Base-by-base conservation (phyloP, 495 filamentous ascomycete species). In the Melanomma pulvis-pyrius region DNA sequence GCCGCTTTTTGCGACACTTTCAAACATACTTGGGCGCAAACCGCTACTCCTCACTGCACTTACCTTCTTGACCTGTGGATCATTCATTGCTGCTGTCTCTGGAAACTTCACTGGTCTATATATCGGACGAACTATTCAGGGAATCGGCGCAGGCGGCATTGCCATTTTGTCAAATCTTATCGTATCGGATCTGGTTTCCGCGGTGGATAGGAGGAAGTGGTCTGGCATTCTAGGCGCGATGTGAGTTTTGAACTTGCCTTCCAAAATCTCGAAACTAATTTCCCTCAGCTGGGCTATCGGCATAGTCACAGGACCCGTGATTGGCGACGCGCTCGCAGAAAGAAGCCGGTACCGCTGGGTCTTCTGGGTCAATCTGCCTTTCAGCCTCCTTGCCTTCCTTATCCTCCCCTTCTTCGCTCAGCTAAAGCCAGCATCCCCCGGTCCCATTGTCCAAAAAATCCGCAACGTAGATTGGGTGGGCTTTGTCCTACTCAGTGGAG, bases 71-170 rank as follows among this genome's bases (percentile, higher is more conserved):
- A 81, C 80, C 11, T 77, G 79, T 21, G 88, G 88, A 0, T 82
- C 87, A 0, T 80, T 89, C 6, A 76, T 90, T 24, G 82, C 81
- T 54, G 84, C 80, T 5, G 76, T 89, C 5, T 81, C 86, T 0
- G 77, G 81, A 52, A 82, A 82, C 66, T 84, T 92, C 41, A 77
- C 78, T 7, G 72, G 82, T n/a, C 75, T 92, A 32, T 80, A 90
- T 26, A 75, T 86, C 39, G 88, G 88, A 5, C 84, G 90, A 22
- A 77, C 83, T 0, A 74, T 92, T 13, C 89, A 92, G 58, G 90
- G 90, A 12, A 77, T 89, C 22, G 90, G 89, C n/a, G 87, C 87
- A 21, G 89, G 89, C 29, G 89, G 89, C 0, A 79, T 89, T 2
- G 80, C 84, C 39, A 81, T 81, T 2, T 74, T 91, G 29, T 84